A percentile compares a stretch with the other conserved stretches of the same genome.
phyloP scores from a whole-genome alignment of 148 eudicot genomes.

The Chenopodium quinoa region DNA sequence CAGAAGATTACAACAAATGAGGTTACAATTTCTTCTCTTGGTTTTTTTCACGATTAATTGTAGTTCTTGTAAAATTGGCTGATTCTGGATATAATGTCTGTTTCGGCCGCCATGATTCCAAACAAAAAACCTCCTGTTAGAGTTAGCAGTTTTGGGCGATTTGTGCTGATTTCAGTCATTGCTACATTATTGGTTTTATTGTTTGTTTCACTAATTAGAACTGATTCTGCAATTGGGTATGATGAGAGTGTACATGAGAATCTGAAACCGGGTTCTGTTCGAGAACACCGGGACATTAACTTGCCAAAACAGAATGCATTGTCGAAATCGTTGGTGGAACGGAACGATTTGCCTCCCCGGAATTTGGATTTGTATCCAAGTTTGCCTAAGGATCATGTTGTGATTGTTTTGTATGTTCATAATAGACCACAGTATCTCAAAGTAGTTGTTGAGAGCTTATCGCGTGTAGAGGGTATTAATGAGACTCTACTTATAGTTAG shows the following conservation, averaged over 20 bases:
- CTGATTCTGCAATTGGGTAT: constrained; percentile 31
- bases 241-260: constrained; percentile 25
- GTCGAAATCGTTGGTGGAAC: constrained; percentile 49
- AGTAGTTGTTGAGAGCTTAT: constrained; percentile 74
- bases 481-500: constrained; percentile 86
- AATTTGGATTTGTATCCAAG: constrained; percentile 70
- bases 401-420: constrained; percentile 88
- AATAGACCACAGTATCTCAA: constrained; percentile 84
- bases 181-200: constrained; percentile 40
- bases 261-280: constrained; percentile 8
- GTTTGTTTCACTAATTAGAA: constrained; percentile 39
- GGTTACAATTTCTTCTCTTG: background rate
- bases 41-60: background rate
- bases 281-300: constrained; percentile 17
- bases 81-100: constrained; percentile 6
- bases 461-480: constrained; percentile 68
- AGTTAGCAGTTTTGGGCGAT: constrained; percentile 45
- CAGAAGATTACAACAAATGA: background rate
- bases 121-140: constrained; percentile 46
- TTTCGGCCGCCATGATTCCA: constrained; percentile 37
- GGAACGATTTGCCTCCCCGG: constrained; percentile 63
- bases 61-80: background rate
- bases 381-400: constrained; percentile 59
- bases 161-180: constrained; percentile 34
- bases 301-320: constrained; percentile 59